A percentile compares a stretch with the other conserved stretches of the same genome.
These are phyloP conservation scores for Violaceomyces palustris DNA, from an alignment of 1,284 basidiomycete genomes.

Conservation along the genomic window DNA sequence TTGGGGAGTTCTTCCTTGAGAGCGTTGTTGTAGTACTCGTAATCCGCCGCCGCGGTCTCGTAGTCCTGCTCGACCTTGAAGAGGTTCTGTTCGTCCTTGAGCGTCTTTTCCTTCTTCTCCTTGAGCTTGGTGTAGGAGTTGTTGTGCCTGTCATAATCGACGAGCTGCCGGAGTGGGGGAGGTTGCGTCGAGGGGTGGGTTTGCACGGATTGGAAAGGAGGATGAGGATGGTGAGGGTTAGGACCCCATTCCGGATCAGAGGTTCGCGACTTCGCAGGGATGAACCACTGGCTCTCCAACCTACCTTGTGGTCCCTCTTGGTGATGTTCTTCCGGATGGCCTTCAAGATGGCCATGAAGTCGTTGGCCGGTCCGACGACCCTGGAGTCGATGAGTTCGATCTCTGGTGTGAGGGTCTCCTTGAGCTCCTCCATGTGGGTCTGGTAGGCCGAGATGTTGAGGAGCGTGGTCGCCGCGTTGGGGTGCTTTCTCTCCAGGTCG, in stretches of 20 bases:
- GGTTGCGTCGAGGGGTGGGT: too few species aligned
- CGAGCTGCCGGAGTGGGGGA: slow-evolving; percentile 64
- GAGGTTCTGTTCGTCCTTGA: slow-evolving; percentile 52
- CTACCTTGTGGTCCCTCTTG: slow-evolving; percentile 92
- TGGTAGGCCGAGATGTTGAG: slow-evolving; percentile 70
- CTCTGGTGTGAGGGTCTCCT: slow-evolving; percentile 74
- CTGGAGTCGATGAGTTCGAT: slow-evolving; percentile 89
- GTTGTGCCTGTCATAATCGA: slow-evolving; percentile 94
- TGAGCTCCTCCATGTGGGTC: slow-evolving; percentile 75
- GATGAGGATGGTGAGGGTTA: too few species aligned
- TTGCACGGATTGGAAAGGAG: too few species aligned
- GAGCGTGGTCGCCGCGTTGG: slow-evolving; percentile 72
- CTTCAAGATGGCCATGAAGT: slow-evolving; percentile 81
- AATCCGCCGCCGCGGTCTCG: slow-evolving; percentile 88
- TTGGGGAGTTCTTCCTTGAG: slow-evolving; percentile 88
- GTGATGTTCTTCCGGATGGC: slow-evolving; percentile 85
- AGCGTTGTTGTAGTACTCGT: slow-evolving; percentile 87
- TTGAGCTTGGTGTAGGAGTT: slow-evolving; percentile 89
- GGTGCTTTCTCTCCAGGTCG: slow-evolving; percentile 72
- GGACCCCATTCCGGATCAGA: too few species aligned
- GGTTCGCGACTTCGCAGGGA: too few species aligned
- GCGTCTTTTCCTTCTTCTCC: slow-evolving; percentile 71
- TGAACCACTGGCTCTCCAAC: too few species aligned
- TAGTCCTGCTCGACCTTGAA: slow-evolving; percentile 92
- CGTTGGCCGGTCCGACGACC: slow-evolving; percentile 79